Evolutionary conservation across 257 asterid species (phyloP), one percentile per base, ranked within the genome.

Genomic region (Fraxinus quadrangulata): DNA sequence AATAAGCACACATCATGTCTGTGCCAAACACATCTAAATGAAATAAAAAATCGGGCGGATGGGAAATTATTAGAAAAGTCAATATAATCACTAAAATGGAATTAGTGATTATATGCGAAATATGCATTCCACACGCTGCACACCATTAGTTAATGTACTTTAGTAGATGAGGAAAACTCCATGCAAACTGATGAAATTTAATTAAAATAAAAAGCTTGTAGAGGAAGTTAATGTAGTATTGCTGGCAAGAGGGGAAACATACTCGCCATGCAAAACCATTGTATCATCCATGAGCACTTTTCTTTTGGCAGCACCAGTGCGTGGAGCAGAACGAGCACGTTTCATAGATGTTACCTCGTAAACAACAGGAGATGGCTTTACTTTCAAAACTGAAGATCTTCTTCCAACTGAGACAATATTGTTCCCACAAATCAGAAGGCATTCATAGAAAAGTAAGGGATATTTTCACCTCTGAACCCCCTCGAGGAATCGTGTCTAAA

Each of bases 241-340:
- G 71, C 49, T 45, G 45, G 13, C 21, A 74, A 80, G 69, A 30
- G 67, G 31, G 71, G 54, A 74, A 81, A 87, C 99, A 82, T 94
- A 94, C 99, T 94, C 99, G 83, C 99, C 99, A 51, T 95, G 99
- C 90, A 95, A 86, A 85, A 93, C 99, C 99, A 95, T 95, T 36
- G 94, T 84, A 45, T 95, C 99, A 77, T 95, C 99, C 91, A 91
- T 87, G 36, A 89, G 94, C 75, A 91, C 85, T 89, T 90, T 95
- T 89, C 98, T 88, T 89, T 95, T 95, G 77, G 84, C 77, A 71
- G 90, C 82, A 85, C 80, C 82, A 75, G 90, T 77, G 63, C 94
- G 92, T 0, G 86, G 80, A 87, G 89, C 87, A 65, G 90, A 72
- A 49, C 91, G 91, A 2, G 87, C 82, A 71, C 94, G 91, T 83